Evolutionary conservation across 768 basidiomycete genomes (phyloP), one percentile per base, ranked within the genome.

Genomic region (Mycena vitilis): DNA sequence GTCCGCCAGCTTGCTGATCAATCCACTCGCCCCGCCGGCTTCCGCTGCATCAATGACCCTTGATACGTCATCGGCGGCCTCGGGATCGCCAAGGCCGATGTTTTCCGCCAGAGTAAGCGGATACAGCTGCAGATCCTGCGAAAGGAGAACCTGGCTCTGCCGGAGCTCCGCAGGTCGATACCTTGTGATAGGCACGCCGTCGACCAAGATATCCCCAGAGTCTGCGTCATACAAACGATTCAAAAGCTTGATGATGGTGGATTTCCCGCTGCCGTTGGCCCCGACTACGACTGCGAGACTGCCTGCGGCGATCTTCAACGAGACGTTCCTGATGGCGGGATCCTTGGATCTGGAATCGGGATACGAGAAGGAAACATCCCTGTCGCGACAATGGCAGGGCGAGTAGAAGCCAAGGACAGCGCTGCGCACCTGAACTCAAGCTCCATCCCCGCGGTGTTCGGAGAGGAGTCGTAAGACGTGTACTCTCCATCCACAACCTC

Each of bases 361-460:
- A 54, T 84, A 84, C n/a, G 68, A 68, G 53, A 84, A 83, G 0
- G 71, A 77, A 7, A 83, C 81, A 45, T 82, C 71, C 11, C 83
- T 84, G 58, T 3, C 4, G 4, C 12, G 4, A 13, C 10, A 44
- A 44, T 44, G 42, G 18, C 15, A 44, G 18, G 10, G 16, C n/a
- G 34, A 18, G 37, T 47, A 20, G 9, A 49, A 11, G n/a, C n/a
- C n/a, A 4, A 11, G 9, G 13, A 13, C 7, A 23, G 51, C 12
- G 11, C 10, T 12, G 18, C 16, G 12, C 23, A 70, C 69, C 23
- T 59, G 7, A 71, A 44, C 40, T 67, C 57, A 12, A 72, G 47
- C 2, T 54, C 49, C 65, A 70, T 72, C 38, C 71, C 71, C 5
- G 48, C 47, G 25, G 53, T 45, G 12, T 47, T 62, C 23, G 20